Percentiles rank a stretch among this genome's conserved stretches.
Evolutionary conservation across 1,284 basidiomycete genomes (phyloP).

Genomic region (Trametes versicolor): DNA sequence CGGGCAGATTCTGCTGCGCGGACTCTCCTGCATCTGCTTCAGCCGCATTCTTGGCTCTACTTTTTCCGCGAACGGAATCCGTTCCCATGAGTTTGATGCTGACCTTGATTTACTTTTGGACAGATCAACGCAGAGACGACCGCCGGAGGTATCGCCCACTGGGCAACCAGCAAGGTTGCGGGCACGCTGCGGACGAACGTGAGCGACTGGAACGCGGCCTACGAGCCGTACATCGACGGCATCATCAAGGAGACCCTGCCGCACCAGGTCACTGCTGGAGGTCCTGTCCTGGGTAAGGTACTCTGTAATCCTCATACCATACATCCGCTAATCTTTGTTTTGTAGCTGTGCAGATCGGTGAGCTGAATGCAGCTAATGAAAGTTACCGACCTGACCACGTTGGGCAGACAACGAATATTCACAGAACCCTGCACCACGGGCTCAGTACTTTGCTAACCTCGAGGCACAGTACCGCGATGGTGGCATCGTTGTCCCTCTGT

Average conservation of each 20-base stretch:
- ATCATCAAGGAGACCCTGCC: conserved; percentile 68
- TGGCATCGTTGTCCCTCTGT: conserved; percentile 72
- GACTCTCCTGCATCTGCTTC: neutral
- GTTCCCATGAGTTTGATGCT: too few relatives aligned
- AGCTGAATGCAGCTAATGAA: conserved; percentile 9
- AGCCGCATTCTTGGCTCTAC: too few relatives aligned
- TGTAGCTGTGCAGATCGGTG: conserved; percentile 76
- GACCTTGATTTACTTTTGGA: too few relatives aligned
- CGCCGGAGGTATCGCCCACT: conserved; percentile 83
- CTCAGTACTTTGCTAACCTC: conserved; percentile 74
- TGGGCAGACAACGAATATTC: conserved; percentile 79
- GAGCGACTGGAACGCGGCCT: conserved; percentile 72
- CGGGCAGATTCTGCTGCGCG: neutral
- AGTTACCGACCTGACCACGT: conserved; percentile 2
- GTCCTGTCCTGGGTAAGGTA: conserved; percentile 75
- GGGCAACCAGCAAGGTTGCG: conserved; percentile 75
- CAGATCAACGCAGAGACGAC: conserved; percentile 87
- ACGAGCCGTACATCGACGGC: conserved; percentile 74
- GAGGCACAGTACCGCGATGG: conserved; percentile 64
- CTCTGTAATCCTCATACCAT: neutral
- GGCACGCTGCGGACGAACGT: conserved; percentile 76
- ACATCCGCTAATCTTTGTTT: neutral
- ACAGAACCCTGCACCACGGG: conserved; percentile 56
- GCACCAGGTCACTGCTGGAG: conserved; percentile 75
- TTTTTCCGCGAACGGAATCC: too few relatives aligned